A percentile compares a stretch with the other conserved stretches of the same genome.
These are phyloP conservation scores for Neoboletus subvelutipes DNA, from an alignment of 768 basidiomycete species.

Conservation along the genomic window DNA sequence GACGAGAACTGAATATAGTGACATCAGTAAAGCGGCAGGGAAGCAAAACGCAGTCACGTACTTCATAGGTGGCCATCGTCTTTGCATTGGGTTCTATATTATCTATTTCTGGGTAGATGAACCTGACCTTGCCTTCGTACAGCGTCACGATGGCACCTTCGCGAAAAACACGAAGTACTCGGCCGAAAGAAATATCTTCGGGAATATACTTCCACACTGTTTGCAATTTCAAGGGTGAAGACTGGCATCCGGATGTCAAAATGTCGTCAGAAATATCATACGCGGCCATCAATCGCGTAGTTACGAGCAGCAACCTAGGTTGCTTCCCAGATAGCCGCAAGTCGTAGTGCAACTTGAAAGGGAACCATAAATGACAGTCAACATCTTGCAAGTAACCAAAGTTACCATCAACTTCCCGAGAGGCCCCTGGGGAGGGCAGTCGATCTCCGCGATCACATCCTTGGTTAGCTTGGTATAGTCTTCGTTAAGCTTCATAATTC, in stretches of 20 bases:
- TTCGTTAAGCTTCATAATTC: constrained; percentile 30
- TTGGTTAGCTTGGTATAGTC: constrained; percentile 22
- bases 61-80: constrained; percentile 19
- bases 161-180: constrained; percentile 28
- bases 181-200: constrained; percentile 25
- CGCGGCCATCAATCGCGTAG: constrained; percentile 30
- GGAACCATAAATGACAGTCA: neutral
- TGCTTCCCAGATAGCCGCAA: constrained; percentile 26
- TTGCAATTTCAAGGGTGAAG: constrained; percentile 8
- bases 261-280: constrained; percentile 27
- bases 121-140: constrained; percentile 27
- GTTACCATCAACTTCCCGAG: constrained; percentile 29
- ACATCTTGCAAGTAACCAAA: neutral
- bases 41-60: constrained; percentile 1
- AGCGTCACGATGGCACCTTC: constrained; percentile 27
- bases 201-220: constrained; percentile 23
- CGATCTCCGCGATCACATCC: constrained; percentile 27
- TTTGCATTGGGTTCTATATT: constrained; percentile 11
- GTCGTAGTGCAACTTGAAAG: constrained; percentile 29
- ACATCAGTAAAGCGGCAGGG: neutral
- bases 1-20: constrained; percentile 19
- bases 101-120: constrained; percentile 29
- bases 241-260: constrained; percentile 11
- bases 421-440: constrained; percentile 27
- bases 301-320: constrained; percentile 26